Base-by-base conservation (phyloP, 2,329 filamentous ascomycete species). In the Penicillium sp. region DNA sequence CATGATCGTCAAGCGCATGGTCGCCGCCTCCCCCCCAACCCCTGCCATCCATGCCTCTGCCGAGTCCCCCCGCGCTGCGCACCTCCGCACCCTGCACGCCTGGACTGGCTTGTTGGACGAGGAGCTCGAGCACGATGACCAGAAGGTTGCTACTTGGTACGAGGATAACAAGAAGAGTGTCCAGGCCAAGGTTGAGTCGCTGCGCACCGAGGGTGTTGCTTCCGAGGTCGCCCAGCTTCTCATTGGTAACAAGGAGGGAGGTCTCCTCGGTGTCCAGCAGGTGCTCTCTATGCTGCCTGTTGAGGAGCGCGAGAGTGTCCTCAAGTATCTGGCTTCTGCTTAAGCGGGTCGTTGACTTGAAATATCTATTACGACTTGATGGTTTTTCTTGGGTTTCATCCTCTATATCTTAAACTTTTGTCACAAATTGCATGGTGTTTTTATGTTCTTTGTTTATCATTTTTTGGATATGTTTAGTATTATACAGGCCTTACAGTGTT, bases 1-100 rank as follows among this genome's bases (percentile, higher is more conserved):
- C 79, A 90, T 95, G 75, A 91, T 99, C 66, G 83, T 99, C 74
- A 94, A 92, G 79, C 91, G 91, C 77, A 90, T 99, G 84, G 80
- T 69, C 63, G 72, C 70, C 61, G 80, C 57, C 61, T 74, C 68
- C 74, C 57, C 61, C 66, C 78, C 57, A 63, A 68, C 65, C 67
- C 5, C 23, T 23, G 69, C 69, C 65, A 70, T 67, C 46, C 9
- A 34, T 2, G 7, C 62, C 54, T 47, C 47, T 30, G 69, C 74
- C n/a, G 79, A 76, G 9, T 65, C 82, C 56, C 72, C 78, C 41
- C 88, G 91, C 51, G 78, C 82, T 27, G 80, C 81, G 54, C 86
- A 92, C 75, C 79, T 97, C 53, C 82, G 85, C 67, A 84, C 87
- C 59, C 83, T 99, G 43, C 84, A 87, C 74, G 88, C 90, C 36